Conservation (phyloP, 148 eudicot genomes). For the Chenopodium berlandieri region DNA sequence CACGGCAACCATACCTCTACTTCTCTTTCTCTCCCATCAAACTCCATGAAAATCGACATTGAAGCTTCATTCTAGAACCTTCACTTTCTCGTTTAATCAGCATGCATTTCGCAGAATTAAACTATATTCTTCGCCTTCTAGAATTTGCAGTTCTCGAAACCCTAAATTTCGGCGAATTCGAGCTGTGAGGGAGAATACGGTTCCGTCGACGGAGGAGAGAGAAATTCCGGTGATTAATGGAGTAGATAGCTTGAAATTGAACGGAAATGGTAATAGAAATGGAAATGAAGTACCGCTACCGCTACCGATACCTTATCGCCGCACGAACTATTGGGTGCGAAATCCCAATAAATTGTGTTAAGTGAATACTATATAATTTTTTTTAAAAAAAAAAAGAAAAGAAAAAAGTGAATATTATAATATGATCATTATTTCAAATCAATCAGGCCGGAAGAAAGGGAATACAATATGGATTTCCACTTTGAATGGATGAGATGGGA, state of each 20-base stretch:
- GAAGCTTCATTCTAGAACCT: not conserved
- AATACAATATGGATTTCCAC: not conserved
- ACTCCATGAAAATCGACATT: slow-evolving; percentile 17
- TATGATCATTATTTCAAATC: not conserved
- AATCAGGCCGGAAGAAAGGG: not conserved
- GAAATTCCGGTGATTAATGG: slow-evolving; percentile 39
- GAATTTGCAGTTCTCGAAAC: slow-evolving; percentile 13
- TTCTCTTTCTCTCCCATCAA: slow-evolving; percentile 1
- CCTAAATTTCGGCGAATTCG: slow-evolving; percentile 25
- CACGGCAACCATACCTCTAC: not conserved
- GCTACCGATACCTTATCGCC: too few relatives aligned
- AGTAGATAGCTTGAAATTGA: slow-evolving; percentile 33
- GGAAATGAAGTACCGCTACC: slow-evolving; percentile 21
- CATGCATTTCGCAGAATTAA: slow-evolving; percentile 22
- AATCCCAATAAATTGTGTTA: too few relatives aligned
- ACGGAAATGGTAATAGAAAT: slow-evolving; percentile 41
- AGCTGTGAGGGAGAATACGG: slow-evolving; percentile 44
- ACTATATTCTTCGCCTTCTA: slow-evolving; percentile 16
- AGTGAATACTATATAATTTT: too few relatives aligned
- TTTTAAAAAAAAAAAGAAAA: too few relatives aligned
- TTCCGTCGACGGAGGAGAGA: slow-evolving; percentile 37
- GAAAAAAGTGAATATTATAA: not conserved
- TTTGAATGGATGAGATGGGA: not conserved
- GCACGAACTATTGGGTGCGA: too few relatives aligned
- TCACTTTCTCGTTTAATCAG: slow-evolving; percentile 23